Evolutionary conservation across 345 rosid species (phyloP).

Genomic region (Alliaria petiolata): DNA sequence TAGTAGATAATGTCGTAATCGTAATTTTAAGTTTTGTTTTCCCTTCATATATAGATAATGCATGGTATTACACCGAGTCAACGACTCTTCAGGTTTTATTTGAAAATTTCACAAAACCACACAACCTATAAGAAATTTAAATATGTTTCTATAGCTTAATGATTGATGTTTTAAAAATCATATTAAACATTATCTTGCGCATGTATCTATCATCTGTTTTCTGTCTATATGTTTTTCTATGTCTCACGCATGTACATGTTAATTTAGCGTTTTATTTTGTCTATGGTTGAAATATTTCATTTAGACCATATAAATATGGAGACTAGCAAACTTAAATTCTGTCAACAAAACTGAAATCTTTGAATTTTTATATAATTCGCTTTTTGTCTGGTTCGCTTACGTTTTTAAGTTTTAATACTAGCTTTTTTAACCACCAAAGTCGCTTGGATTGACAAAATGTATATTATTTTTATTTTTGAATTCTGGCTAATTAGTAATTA

Average conservation of each 20-base stretch:
- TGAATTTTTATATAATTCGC: not conserved
- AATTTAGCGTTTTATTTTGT: not conserved
- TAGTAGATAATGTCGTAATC: not conserved
- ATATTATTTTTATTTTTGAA: not conserved
- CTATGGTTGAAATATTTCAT: not conserved
- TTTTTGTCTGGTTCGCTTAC: not conserved
- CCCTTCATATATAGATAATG: not conserved
- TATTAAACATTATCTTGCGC: slow-evolving; percentile 6
- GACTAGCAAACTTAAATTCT: not conserved
- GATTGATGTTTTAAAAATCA: not conserved
- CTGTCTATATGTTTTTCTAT: slow-evolving; percentile 7
- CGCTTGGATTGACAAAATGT: not conserved
- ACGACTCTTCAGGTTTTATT: not conserved
- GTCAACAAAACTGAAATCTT: not conserved
- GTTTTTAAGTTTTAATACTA: not conserved
- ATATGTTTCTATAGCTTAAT: slow-evolving; percentile 3
- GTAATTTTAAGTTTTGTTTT: not conserved
- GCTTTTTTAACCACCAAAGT: not conserved
- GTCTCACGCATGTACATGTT: slow-evolving; percentile 2
- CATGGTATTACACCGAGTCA: not conserved
- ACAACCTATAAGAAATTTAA: not conserved
- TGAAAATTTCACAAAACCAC: not conserved
- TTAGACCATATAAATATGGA: not conserved
- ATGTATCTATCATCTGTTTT: not conserved
- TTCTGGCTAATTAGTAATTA: not conserved